Base-by-base conservation (phyloP, 1,139 yeast genomes). In the Geotrichum bryndzae region DNA sequence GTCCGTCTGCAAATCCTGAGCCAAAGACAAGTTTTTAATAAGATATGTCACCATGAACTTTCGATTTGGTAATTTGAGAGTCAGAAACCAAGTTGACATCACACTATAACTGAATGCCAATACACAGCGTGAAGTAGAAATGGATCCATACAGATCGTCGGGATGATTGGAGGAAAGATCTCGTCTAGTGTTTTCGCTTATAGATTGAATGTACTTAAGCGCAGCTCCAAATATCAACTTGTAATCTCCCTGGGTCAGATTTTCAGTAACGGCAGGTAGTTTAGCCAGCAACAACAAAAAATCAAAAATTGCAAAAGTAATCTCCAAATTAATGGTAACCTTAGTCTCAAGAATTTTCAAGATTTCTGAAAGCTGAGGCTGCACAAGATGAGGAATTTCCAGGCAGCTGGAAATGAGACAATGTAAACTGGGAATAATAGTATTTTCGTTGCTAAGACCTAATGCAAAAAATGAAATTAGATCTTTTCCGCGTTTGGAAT, bases 191-290 rank as follows among this genome's bases (percentile, higher is more conserved):
- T 50, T 35, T 50, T 18, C 33, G 51, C 58, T 33, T 35, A 38
- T 27, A 51, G 55, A 38, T 27, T 51, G 51, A 63, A 90, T 87
- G 68, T 86, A 87, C 68, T 86, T 86, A 75, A 90, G 88, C 0
- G 92, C 88, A 71, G 90, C 88, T 0, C 90, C 96, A 76, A 90
- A 88, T 0, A 90, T 90, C 58, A 92, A 79, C 68, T 85, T 87
- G 71, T 82, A 87, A 68, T 90, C 96, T 59, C 87, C 95, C 51
- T 81, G 80, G 2, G 90, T 87, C 70, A 90, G 86, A 68, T 86
- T 87, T 0, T 88, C 82, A 0, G 89, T 86, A 60, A 90, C 74
- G 1, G 83, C 74, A 0, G 95, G 94, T 53, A 88, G 79, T 60
- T 86, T 81, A 1, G 88, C 82, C 53, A 90, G 74, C 0, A 90